Evolutionary conservation across 1,284 basidiomycete species (phyloP).

Genomic region (Ceratobasidium sp.): DNA sequence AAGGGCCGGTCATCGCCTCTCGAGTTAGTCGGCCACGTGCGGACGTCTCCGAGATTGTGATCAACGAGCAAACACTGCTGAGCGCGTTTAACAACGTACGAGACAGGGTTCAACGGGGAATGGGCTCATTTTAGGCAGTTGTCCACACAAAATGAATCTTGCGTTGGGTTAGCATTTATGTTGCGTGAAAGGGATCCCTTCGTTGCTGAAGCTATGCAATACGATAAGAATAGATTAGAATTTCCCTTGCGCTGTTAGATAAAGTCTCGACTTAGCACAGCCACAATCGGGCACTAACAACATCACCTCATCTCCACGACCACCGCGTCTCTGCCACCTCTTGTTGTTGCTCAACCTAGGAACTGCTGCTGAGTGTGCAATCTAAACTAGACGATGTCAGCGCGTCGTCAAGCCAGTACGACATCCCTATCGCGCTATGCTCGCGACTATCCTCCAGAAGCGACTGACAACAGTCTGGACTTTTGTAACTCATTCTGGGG

Average conservation of each 20-base stretch:
- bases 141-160: conserved; percentile 2
- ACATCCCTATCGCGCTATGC: conserved; percentile 51
- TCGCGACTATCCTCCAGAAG: conserved; percentile 49
- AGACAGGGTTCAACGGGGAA: conserved; percentile 79
- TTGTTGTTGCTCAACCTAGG: not conserved
- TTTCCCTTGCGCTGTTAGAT: conserved; percentile 22
- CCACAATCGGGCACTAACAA: conserved; percentile 34
- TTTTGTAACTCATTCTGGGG: conserved; percentile 99
- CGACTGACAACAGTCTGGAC: conserved; percentile 70
- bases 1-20: conserved; percentile 94
- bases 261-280: conserved; percentile 27
- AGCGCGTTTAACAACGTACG: conserved; percentile 92
- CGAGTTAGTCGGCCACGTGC: conserved; percentile 93
- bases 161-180: not conserved
- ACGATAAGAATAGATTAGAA: conserved; percentile 2
- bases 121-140: conserved; percentile 65
- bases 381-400: conserved; percentile 44
- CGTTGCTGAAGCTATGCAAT: conserved; percentile 13
- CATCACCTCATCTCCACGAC: conserved; percentile 41
- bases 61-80: conserved; percentile 98
- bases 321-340: conserved; percentile 18
- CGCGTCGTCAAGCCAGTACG: conserved; percentile 51
- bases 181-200: not conserved
- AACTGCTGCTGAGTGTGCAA: not conserved
- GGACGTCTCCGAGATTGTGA: conserved; percentile 96